Evolutionary conservation across 163 green algal species (phyloP).

Genomic region (Scenedesmus sp.): DNA sequence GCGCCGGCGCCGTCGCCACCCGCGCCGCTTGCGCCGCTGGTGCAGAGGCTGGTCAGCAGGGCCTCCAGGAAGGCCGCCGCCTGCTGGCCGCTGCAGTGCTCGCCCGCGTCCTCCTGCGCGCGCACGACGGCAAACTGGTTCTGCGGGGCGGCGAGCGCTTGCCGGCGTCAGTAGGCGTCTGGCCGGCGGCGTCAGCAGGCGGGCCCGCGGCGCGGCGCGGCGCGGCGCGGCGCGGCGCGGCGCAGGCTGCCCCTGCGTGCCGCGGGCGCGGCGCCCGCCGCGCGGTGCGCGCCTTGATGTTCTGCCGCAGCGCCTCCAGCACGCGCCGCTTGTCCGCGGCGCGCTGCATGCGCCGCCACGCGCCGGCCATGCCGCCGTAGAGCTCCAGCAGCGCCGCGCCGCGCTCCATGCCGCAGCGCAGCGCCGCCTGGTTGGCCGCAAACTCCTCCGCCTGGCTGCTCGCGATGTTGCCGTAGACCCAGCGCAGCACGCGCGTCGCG

Average conservation of each 20-base stretch:
- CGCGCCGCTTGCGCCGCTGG: background rate
- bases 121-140: slow-evolving; percentile 58
- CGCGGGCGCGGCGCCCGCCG: background rate
- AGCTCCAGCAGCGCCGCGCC: slow-evolving; percentile 64
- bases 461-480: slow-evolving; percentile 73
- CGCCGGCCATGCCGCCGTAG: slow-evolving; percentile 71
- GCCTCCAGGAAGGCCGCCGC: slow-evolving; percentile 60
- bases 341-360: slow-evolving; percentile 68
- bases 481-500: slow-evolving; percentile 64
- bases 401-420: slow-evolving; percentile 52
- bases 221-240: no score
- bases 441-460: slow-evolving; percentile 61
- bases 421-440: slow-evolving; percentile 48
- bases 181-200: no score
- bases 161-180: no score
- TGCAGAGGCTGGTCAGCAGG: slow-evolving; percentile 52
- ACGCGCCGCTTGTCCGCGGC: slow-evolving; percentile 54
- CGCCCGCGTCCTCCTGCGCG: slow-evolving; percentile 55
- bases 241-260: no score
- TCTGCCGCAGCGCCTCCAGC: slow-evolving; percentile 59
- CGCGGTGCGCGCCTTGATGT: slow-evolving; percentile 34
- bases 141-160: background rate
- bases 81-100: slow-evolving; percentile 55
- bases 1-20: background rate
- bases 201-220: no score